Base-by-base conservation (phyloP, 2,329 filamentous ascomycete genomes). In the Cryphonectria naterciae region DNA sequence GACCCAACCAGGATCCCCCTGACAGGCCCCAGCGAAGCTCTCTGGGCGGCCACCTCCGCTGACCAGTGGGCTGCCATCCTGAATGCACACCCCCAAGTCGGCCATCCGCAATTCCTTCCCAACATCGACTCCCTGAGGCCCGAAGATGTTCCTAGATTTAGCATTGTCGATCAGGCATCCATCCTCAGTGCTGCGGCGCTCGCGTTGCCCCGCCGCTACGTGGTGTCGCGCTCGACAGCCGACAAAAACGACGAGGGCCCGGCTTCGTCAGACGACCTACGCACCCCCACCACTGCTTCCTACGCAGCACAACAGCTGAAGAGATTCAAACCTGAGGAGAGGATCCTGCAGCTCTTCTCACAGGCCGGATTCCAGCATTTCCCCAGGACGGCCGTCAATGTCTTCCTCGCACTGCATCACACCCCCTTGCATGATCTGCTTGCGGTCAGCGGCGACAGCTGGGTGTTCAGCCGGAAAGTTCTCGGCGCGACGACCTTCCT, bases 381-480 rank as follows among this genome's bases (percentile, higher is more conserved):
- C 4, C n/a, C 49, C 46, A 85, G 81, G 17, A 80, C 83, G 19
- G 78, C 83, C 25, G 85, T 83, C 64, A 85, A 86, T 76, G 85
- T 86, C 0, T 89, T 89, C 76, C 79, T 89, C 25, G 87, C 88
- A 1, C 79, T 90, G 1, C 83, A 89, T 73, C 81, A 87, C 75
- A 89, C 87, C 0, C 88, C 88, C n/a, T 83, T 90, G 5, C 84
- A 85, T 72, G 84, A 85, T 73, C 82, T 90, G 0, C 81, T 90
- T 25, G 86, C 87, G 15, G 86, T 89, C 10, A 85, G 85, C 39
- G 87, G 88, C 64, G 85, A 89, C 72, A 87, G 83, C 67, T 89
- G 87, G 87, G 80, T 87, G 28, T 88, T 89, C 75, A 84, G 84
- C 66, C 82, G 84, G 68, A 89, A 89, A 75, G 79, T 89, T 6